phyloP scores from a whole-genome alignment of 805 yeast genomes.

The Wickerhamomyces chambardii region DNA sequence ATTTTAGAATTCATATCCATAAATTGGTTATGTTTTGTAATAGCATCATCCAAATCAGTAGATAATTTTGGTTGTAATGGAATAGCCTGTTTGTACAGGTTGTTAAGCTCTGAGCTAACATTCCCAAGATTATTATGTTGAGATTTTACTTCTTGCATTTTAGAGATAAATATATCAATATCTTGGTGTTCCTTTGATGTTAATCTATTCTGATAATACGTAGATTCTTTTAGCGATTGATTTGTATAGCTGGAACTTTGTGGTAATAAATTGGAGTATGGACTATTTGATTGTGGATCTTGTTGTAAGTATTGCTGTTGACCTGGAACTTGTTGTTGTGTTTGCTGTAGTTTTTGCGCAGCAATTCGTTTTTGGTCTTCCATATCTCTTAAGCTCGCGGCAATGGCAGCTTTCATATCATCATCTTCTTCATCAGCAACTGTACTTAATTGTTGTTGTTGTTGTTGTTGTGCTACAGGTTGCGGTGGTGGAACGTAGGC shows the following conservation, averaged over 20 bases:
- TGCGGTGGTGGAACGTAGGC: constrained; percentile 13
- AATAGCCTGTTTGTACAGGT: constrained; percentile 49
- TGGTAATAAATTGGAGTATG: constrained; percentile 11
- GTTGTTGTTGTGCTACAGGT: no score
- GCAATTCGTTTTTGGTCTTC: constrained; percentile 24
- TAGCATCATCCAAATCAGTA: constrained; percentile 45
- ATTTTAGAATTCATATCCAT: constrained; percentile 73
- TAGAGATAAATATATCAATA: constrained; percentile 58
- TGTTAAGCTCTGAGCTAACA: constrained; percentile 40
- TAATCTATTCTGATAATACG: constrained; percentile 22
- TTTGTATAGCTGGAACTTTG: neutral
- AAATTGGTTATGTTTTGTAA: constrained; percentile 52
- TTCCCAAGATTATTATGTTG: constrained; percentile 8
- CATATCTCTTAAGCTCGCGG: constrained; percentile 77
- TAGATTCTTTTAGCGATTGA: constrained; percentile 18
- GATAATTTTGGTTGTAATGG: constrained; percentile 64
- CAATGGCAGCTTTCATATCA: constrained; percentile 90
- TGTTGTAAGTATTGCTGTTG: neutral
- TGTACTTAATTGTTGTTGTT: no score
- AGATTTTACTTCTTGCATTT: constrained; percentile 39
- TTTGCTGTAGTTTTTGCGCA: constrained; percentile 2
- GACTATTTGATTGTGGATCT: constrained; percentile 1
- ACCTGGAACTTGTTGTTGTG: neutral
- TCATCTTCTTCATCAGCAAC: constrained; percentile 81
- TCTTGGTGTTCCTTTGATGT: constrained; percentile 61